phyloP scores from a whole-genome alignment of 768 basidiomycete species.

The Leccinum arenicola region DNA sequence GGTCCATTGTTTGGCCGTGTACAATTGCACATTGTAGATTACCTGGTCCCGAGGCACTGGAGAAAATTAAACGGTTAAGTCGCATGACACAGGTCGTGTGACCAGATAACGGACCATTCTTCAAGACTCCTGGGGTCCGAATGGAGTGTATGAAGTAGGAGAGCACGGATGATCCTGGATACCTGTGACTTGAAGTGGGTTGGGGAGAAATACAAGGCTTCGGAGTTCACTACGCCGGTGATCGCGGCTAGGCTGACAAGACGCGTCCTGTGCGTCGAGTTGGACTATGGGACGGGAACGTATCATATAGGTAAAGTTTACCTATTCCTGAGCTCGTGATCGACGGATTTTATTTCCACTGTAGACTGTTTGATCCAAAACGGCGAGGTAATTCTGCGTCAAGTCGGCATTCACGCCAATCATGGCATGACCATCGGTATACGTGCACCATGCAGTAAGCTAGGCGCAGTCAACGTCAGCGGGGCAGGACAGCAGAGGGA shows the following conservation, averaged over 20 bases:
- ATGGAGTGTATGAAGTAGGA: constrained; percentile 67
- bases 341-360: constrained; percentile 43
- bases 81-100: not conserved
- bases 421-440: constrained; percentile 80
- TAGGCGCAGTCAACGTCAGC: constrained; percentile 27
- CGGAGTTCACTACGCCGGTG: constrained; percentile 76
- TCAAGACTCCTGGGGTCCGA: constrained; percentile 58
- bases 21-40: too few species aligned
- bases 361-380: constrained; percentile 59
- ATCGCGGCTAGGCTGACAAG: constrained; percentile 85
- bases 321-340: constrained; percentile 77
- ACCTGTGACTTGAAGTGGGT: constrained; percentile 73
- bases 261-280: constrained; percentile 54
- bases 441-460: constrained; percentile 93
- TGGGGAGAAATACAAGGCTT: constrained; percentile 76
- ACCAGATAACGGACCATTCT: constrained; percentile 50
- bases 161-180: constrained; percentile 63
- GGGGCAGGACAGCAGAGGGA: not conserved
- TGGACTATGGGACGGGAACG: not conserved
- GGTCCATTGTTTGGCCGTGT: too few species aligned
- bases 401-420: constrained; percentile 65
- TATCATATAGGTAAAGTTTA: constrained; percentile 23
- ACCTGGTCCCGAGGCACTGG: constrained; percentile 53
- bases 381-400: constrained; percentile 67
- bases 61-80: not conserved